Conservation (phyloP, 345 rosid species). For the Camelina laxa region DNA sequence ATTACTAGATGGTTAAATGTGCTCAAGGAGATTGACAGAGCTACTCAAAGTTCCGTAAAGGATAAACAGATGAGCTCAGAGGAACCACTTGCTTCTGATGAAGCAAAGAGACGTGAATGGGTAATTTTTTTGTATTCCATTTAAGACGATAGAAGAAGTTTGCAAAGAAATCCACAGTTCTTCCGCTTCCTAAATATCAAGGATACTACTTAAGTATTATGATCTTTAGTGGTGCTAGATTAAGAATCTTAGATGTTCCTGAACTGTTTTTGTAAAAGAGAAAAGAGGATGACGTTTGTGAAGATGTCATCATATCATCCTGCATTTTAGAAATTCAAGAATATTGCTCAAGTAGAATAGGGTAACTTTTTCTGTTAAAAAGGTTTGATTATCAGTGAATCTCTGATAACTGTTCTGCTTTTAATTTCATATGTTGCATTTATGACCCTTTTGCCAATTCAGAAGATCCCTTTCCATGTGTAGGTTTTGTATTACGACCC, state of each 20-base stretch:
- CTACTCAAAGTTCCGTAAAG: conserved; percentile 44
- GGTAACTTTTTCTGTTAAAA: background rate
- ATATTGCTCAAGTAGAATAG: background rate
- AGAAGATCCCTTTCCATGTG: conserved; percentile 33
- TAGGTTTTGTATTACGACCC: conserved; percentile 88
- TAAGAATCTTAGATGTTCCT: conserved; percentile 16
- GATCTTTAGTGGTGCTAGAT: conserved; percentile 13
- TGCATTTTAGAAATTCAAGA: conserved; percentile 1
- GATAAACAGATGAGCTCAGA: conserved; percentile 52
- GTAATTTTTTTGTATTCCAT: conserved; percentile 43
- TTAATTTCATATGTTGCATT: background rate
- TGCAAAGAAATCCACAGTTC: background rate
- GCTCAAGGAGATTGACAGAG: conserved; percentile 72
- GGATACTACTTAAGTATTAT: conserved; percentile 7
- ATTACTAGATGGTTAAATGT: conserved; percentile 80
- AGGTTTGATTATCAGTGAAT: conserved; percentile 8
- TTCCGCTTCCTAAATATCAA: background rate
- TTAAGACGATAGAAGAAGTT: conserved; percentile 12
- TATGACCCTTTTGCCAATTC: conserved; percentile 8
- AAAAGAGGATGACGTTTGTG: background rate
- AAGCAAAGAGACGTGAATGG: conserved; percentile 55
- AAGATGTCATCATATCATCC: conserved; percentile 24
- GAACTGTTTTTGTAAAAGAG: background rate
- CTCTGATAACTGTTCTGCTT: conserved; percentile 11
- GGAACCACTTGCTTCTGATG: conserved; percentile 56